Conservation (phyloP, 805 yeast species). For the Candida multigemmis region DNA sequence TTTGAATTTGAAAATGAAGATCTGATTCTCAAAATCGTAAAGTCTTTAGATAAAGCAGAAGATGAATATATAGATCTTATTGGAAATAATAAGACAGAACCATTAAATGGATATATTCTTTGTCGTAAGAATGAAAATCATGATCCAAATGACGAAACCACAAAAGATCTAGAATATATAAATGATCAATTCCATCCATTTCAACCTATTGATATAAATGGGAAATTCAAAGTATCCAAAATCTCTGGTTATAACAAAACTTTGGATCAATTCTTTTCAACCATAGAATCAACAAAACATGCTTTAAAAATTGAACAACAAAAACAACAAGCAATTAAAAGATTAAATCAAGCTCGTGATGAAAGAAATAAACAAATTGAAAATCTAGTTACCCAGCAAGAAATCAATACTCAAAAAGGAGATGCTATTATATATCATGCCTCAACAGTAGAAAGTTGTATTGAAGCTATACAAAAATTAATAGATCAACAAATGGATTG, state of each 20-base stretch:
- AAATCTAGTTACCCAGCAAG: conserved; percentile 54
- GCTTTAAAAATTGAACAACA: conserved; percentile 69
- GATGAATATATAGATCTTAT: conserved; percentile 29
- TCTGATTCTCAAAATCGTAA: conserved; percentile 21
- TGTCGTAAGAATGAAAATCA: conserved; percentile 43
- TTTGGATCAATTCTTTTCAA: conserved; percentile 75
- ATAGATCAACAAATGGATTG: conserved; percentile 88
- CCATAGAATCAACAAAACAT: conserved; percentile 73
- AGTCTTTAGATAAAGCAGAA: conserved; percentile 41
- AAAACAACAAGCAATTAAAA: conserved; percentile 63
- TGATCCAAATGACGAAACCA: conserved; percentile 11
- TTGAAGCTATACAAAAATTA: conserved; percentile 53
- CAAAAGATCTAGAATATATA: conserved; percentile 33
- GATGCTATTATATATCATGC: conserved; percentile 63
- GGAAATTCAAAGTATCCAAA: conserved; percentile 18
- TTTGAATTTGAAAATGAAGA: conserved; percentile 15
- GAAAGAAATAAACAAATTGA: conserved; percentile 68
- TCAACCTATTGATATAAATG: conserved; percentile 35
- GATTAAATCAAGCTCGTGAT: conserved; percentile 63
- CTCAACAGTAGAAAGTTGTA: conserved; percentile 64
- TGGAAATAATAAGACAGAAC: conserved; percentile 18
- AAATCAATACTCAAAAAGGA: conserved; percentile 58
- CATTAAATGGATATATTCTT: conserved; percentile 54
- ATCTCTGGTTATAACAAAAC: conserved; percentile 70
- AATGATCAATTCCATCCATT: conserved; percentile 70